phyloP scores from a whole-genome alignment of 2,329 filamentous ascomycete species.

The Huntiella moniliformis region DNA sequence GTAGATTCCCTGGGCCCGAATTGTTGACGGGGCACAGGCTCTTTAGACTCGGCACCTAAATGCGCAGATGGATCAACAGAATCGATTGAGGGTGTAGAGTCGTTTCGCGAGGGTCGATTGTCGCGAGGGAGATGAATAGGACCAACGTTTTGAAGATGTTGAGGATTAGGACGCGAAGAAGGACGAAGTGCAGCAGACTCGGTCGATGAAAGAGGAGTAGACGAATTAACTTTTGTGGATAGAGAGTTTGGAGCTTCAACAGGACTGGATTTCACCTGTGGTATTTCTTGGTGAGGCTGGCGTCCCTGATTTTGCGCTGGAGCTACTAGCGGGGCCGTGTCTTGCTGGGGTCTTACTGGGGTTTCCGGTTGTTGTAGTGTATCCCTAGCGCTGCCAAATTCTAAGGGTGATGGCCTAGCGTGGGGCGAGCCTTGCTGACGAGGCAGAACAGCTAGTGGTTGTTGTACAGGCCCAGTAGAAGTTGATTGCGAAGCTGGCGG shows the following conservation, averaged over 20 bases:
- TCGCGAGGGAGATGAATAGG: too few relatives aligned
- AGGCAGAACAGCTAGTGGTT: conserved; percentile 15
- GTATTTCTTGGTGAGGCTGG: background rate
- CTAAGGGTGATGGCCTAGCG: conserved; percentile 1
- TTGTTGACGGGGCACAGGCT: too few relatives aligned
- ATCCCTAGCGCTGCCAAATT: conserved; percentile 5
- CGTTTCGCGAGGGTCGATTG: too few relatives aligned
- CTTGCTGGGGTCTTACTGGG: conserved; percentile 7
- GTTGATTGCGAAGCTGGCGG: too few relatives aligned
- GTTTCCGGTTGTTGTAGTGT: conserved; percentile 3
- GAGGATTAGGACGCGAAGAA: conserved; percentile 3
- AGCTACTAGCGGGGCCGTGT: conserved; percentile 6
- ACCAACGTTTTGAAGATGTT: background rate
- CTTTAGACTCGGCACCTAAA: too few relatives aligned
- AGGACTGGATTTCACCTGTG: background rate
- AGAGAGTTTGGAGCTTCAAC: background rate
- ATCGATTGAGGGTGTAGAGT: too few relatives aligned
- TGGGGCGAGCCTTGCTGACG: conserved; percentile 19
- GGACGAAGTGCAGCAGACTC: background rate
- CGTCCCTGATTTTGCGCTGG: conserved; percentile 6
- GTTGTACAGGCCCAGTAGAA: conserved; percentile 12
- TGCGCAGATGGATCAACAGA: too few relatives aligned
- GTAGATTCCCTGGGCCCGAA: too few relatives aligned
- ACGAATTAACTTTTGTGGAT: too few relatives aligned
- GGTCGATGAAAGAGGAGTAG: background rate